Conservation (phyloP, 1,284 basidiomycete genomes). For the Blastosporella zonata region DNA sequence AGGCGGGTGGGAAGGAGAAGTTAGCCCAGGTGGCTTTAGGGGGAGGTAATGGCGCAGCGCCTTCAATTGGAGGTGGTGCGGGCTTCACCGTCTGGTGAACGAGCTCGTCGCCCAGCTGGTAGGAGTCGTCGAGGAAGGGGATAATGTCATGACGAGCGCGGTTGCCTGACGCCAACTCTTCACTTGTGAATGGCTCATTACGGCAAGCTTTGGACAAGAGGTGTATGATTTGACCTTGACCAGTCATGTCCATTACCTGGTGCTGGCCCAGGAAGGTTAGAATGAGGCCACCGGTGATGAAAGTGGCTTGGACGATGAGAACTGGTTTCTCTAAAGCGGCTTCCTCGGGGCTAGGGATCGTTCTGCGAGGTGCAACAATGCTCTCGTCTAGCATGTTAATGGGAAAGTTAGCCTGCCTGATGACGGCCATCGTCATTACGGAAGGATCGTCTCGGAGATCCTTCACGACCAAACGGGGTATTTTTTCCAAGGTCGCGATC, state of each 20-base stretch:
- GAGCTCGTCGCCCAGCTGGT: background rate
- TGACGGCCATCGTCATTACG: slow-evolving; percentile 22
- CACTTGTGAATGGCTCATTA: slow-evolving; percentile 21
- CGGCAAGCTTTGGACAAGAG: slow-evolving; percentile 25
- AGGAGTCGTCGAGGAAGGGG: slow-evolving; percentile 20
- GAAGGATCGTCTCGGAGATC: slow-evolving; percentile 21
- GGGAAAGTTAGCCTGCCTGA: slow-evolving; percentile 23
- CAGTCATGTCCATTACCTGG: slow-evolving; percentile 28
- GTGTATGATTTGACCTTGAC: slow-evolving; percentile 25
- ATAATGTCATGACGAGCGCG: slow-evolving; percentile 17
- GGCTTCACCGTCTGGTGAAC: background rate
- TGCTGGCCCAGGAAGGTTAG: slow-evolving; percentile 27
- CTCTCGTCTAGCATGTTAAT: slow-evolving; percentile 25
- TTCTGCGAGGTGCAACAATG: slow-evolving; percentile 24
- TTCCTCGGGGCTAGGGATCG: slow-evolving; percentile 21
- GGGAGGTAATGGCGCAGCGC: slow-evolving; percentile 1
- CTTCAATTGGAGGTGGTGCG: background rate
- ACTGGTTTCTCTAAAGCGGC: slow-evolving; percentile 17
- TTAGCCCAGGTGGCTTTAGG: slow-evolving; percentile 23
- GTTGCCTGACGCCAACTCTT: slow-evolving; percentile 24
- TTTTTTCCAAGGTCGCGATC: slow-evolving; percentile 20
- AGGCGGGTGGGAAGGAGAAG: slow-evolving; percentile 18
- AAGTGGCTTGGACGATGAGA: slow-evolving; percentile 26
- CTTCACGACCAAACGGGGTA: slow-evolving; percentile 23
- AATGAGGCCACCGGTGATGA: slow-evolving; percentile 25